Percentiles rank a stretch among this genome's conserved stretches.
These are phyloP conservation scores for Pestalotiopsis sp. DNA, from an alignment of 2,329 filamentous ascomycete species.

Conservation along the genomic window DNA sequence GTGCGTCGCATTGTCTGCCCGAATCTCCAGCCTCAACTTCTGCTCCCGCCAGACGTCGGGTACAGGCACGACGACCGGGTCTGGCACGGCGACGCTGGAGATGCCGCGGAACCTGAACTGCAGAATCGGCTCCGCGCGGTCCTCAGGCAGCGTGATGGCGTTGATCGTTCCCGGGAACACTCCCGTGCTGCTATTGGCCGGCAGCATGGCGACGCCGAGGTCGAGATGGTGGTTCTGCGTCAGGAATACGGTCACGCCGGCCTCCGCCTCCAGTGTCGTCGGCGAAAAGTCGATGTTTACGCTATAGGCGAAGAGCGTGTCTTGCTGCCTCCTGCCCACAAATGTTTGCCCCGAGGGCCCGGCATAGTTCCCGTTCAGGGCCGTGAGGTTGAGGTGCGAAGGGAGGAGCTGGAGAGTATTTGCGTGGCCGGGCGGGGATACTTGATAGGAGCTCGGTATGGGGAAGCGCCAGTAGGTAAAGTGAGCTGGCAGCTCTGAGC, in stretches of 20 bases:
- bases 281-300: slow-evolving; percentile 48
- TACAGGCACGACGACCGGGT: slow-evolving; percentile 36
- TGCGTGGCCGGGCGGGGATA: slow-evolving; percentile 43
- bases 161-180: slow-evolving; percentile 19
- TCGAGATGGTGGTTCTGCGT: slow-evolving; percentile 56
- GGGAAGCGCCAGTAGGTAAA: slow-evolving; percentile 60
- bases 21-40: slow-evolving; percentile 41
- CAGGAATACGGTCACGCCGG: slow-evolving; percentile 54
- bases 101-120: slow-evolving; percentile 48
- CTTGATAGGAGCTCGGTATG: slow-evolving; percentile 42
- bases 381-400: slow-evolving; percentile 55
- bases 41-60: slow-evolving; percentile 38
- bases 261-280: slow-evolving; percentile 42
- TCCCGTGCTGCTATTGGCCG: slow-evolving; percentile 25
- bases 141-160: slow-evolving; percentile 9
- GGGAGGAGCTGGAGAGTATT: slow-evolving; percentile 49
- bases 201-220: slow-evolving; percentile 41
- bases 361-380: slow-evolving; percentile 47
- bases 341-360: slow-evolving; percentile 53
- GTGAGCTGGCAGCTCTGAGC: slow-evolving; percentile 48
- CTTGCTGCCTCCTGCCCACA: slow-evolving; percentile 54
- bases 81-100: slow-evolving; percentile 40
- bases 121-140: slow-evolving; percentile 27
- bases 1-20: slow-evolving; percentile 46
- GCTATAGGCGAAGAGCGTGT: slow-evolving; percentile 54